Evolutionary conservation across 352 stramenopile species (phyloP), one percentile per base, ranked within the genome.

Genomic region (Phytophthora sp.): DNA sequence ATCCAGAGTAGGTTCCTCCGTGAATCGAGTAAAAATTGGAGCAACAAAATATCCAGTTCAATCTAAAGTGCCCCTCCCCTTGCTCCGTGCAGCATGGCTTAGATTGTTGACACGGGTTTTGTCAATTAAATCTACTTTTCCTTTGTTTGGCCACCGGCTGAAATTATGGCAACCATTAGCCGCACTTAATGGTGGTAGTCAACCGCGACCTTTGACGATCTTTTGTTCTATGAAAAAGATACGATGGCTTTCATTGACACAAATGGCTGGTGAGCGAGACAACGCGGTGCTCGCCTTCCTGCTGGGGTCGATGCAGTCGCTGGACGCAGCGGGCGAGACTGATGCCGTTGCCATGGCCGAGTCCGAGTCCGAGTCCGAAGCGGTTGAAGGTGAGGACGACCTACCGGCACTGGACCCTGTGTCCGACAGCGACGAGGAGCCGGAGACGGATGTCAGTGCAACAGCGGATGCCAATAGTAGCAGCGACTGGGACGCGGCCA

Each of bases 251-350:
- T 69, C 47, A 66, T 53, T 61, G 54, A 23, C 23, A 38, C 30
- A 24, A 57, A 69, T 70, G 51, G 21, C 51, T 36, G 13, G 35
- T 30, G 36, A 7, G 20, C 29, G 24, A 26, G 44, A 56, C 27
- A 29, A 56, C 64, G 36, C 36, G 8, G 65, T 73, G 53, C 45
- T 73, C 18, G 65, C 65, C 16, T 73, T 73, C 58, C 35, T 73
- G 12, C 26, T 73, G 29, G 57, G 65, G 12, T 55, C 65, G 9
- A 36, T 38, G 33, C 26, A 35, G 11, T 39, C 44, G 6, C 27
- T 63, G 4, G 31, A 24, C n/a, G 20, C 33, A n/a, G n/a, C n/a
- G n/a, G n/a, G n/a, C n/a, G n/a, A n/a, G n/a, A n/a, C n/a, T n/a
- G n/a, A n/a, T n/a, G n/a, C n/a, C n/a, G n/a, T n/a, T n/a, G n/a